phyloP scores from a whole-genome alignment of 1,284 basidiomycete species.

The Marasmius tenuissimus region DNA sequence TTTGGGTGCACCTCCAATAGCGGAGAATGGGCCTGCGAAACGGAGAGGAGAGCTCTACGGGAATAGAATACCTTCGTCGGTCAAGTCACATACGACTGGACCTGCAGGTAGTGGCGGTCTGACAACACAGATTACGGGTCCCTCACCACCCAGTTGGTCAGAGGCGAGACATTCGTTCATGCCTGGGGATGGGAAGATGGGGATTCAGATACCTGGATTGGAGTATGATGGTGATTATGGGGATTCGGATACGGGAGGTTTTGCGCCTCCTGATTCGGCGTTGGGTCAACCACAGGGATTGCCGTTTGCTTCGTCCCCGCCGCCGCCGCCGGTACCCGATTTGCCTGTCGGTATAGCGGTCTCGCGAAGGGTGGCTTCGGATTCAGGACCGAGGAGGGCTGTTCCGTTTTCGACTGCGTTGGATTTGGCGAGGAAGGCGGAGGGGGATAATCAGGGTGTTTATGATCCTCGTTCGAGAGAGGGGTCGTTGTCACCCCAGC shows the following conservation, averaged over 20 bases:
- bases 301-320: neutral
- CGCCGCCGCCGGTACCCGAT: neutral
- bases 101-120: conserved; percentile 10
- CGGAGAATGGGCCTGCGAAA: conserved; percentile 43
- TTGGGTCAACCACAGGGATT: neutral
- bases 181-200: neutral
- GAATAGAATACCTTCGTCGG: conserved; percentile 59
- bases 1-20: conserved; percentile 57
- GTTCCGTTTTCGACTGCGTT: conserved; percentile 31
- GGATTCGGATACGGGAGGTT: conserved; percentile 4
- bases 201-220: neutral
- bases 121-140: neutral
- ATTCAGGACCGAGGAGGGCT: neutral
- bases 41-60: conserved; percentile 68
- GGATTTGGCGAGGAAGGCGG: conserved; percentile 36
- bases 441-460: conserved; percentile 20
- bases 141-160: neutral
- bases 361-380: neutral
- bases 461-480: neutral
- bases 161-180: neutral
- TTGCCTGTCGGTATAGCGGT: neutral
- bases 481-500: neutral
- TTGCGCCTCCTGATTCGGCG: neutral
- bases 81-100: conserved; percentile 34
- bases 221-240: neutral